A percentile compares a stretch with the other conserved stretches of the same genome.
These are phyloP conservation scores for Paralagenidium karlingii DNA, from an alignment of 352 stramenopile species.

Conservation along the genomic window DNA sequence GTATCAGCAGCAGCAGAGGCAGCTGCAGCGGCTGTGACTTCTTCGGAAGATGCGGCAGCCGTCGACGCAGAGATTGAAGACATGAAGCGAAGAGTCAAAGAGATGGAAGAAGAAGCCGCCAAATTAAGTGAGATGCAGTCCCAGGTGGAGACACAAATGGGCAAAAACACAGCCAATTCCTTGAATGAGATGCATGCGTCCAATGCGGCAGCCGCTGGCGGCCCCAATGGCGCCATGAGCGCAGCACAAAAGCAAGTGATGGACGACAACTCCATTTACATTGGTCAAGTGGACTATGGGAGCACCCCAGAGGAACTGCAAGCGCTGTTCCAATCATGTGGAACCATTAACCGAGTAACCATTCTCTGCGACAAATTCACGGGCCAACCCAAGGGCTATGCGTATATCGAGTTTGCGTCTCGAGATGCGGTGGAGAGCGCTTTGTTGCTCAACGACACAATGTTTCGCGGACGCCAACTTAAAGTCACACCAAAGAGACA, in stretches of 20 bases:
- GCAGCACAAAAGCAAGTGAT: conserved; percentile 16
- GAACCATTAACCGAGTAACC: conserved; percentile 95
- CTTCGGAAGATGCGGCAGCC: conserved; percentile 19
- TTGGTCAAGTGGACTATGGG: conserved; percentile 96
- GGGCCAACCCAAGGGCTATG: conserved; percentile 89
- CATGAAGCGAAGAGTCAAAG: conserved; percentile 70
- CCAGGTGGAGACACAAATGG: conserved; percentile 69
- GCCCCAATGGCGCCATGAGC: neutral
- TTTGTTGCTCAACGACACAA: conserved; percentile 86
- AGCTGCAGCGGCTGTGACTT: conserved; percentile 6
- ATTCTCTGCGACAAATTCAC: conserved; percentile 98
- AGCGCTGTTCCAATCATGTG: conserved; percentile 93
- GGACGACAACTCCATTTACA: conserved; percentile 86
- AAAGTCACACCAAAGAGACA: conserved; percentile 83
- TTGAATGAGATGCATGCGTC: conserved; percentile 24
- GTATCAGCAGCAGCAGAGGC: conserved; percentile 1
- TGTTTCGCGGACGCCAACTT: conserved; percentile 84
- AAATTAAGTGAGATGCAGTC: conserved; percentile 78
- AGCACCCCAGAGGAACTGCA: conserved; percentile 93
- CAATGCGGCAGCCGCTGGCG: conserved; percentile 7
- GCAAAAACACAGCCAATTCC: conserved; percentile 32
- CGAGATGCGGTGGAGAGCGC: conserved; percentile 81
- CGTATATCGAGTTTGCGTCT: conserved; percentile 90
- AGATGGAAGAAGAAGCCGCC: conserved; percentile 76
- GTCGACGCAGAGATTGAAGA: conserved; percentile 70